Percentiles rank a stretch among this genome's conserved stretches.
phyloP scores from a whole-genome alignment of 768 basidiomycete genomes.

The Cystofilobasidium bisporidii region DNA sequence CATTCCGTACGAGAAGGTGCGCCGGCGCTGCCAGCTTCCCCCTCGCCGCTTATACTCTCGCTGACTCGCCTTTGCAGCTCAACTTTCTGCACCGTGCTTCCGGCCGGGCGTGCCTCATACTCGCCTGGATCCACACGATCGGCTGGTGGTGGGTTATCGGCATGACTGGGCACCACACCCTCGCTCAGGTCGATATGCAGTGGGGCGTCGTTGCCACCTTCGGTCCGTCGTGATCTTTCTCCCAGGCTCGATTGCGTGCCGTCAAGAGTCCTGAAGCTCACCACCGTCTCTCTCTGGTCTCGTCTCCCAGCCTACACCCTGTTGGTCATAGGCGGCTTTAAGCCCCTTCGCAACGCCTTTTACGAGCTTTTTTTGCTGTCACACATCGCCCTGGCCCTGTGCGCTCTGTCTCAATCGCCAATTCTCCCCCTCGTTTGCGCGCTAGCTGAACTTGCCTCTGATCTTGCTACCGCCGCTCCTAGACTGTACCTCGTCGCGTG shows the following conservation, averaged over 20 bases:
- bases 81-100: constrained; percentile 39
- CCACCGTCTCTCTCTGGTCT: too few relatives aligned
- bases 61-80: constrained; percentile 26
- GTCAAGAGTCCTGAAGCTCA: constrained; percentile 1
- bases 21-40: not conserved
- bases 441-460: too few relatives aligned
- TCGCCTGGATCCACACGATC: constrained; percentile 24
- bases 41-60: not conserved
- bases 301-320: too few relatives aligned
- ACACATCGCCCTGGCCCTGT: constrained; percentile 36
- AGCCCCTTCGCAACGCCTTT: not conserved
- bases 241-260: too few relatives aligned
- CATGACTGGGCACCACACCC: not conserved
- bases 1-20: constrained; percentile 4
- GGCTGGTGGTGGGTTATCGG: constrained; percentile 4
- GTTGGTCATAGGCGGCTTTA: too few relatives aligned
- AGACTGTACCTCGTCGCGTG: constrained; percentile 29
- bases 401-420: too few relatives aligned
- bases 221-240: not conserved
- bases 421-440: too few relatives aligned
- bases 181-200: not conserved
- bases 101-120: constrained; percentile 34
- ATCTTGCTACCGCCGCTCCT: not conserved
- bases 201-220: constrained; percentile 17
- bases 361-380: constrained; percentile 39